Percentiles rank a stretch among this genome's conserved stretches.
These are phyloP conservation scores for Biscogniauxia marginata DNA, from an alignment of 2,329 filamentous ascomycete genomes.

Conservation along the genomic window DNA sequence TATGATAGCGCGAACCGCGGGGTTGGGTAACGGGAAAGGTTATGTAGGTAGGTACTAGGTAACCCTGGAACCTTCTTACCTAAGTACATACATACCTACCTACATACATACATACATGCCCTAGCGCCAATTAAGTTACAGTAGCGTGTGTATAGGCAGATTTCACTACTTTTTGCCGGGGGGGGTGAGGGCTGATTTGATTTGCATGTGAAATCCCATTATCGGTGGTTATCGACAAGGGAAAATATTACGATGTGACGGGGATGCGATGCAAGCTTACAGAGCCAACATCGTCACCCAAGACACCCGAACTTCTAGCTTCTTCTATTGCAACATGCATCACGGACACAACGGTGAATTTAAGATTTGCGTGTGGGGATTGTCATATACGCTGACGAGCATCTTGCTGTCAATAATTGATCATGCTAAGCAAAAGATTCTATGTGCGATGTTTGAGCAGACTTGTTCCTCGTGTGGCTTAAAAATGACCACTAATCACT, in stretches of 20 bases:
- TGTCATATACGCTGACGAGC: background rate
- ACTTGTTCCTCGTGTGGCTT: background rate
- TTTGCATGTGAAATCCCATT: slow-evolving; percentile 3
- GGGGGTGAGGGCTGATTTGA: background rate
- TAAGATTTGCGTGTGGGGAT: background rate
- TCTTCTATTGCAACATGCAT: background rate
- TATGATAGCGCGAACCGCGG: too few species aligned
- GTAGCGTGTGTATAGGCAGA: background rate
- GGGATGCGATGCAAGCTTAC: background rate
- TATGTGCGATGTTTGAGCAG: background rate
- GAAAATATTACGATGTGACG: background rate
- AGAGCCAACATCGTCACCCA: background rate
- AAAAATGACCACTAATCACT: background rate
- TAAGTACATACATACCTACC: too few species aligned
- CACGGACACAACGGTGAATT: background rate
- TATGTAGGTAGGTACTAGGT: too few species aligned
- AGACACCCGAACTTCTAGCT: too few species aligned
- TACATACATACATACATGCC: background rate
- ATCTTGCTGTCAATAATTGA: background rate
- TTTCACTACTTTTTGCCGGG: background rate
- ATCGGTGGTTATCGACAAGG: background rate
- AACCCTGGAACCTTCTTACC: too few species aligned
- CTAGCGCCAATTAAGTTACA: background rate
- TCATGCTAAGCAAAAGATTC: background rate
- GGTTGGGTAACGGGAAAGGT: too few species aligned